phyloP scores from a whole-genome alignment of 345 rosid species.

The Clausena lansium region DNA sequence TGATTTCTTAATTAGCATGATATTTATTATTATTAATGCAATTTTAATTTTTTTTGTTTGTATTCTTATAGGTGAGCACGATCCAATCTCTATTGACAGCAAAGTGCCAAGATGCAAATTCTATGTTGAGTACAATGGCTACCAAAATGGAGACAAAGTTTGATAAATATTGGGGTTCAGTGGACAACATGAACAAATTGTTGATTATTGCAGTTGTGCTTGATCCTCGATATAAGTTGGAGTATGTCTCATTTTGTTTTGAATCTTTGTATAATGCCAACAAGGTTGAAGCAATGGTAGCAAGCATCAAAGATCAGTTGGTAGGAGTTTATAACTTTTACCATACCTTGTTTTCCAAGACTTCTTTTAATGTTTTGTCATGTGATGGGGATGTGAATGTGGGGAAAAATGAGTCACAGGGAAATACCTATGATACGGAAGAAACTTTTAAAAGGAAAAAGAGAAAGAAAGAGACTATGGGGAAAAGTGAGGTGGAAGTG shows the following conservation, averaged over 20 bases:
- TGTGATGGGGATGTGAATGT: neutral
- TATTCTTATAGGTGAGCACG: neutral
- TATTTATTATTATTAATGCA: no score
- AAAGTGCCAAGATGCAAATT: neutral
- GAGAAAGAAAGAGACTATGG: neutral
- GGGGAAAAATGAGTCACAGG: neutral
- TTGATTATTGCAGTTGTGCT: neutral
- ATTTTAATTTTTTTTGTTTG: no score
- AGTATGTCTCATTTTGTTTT: neutral
- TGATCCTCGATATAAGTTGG: neutral
- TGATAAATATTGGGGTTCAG: no score
- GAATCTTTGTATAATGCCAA: neutral
- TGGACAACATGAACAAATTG: no score
- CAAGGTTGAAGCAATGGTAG: neutral
- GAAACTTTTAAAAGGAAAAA: neutral
- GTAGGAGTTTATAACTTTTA: no score
- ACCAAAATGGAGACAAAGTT: no score
- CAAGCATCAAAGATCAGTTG: neutral
- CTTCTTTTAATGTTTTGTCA: neutral
- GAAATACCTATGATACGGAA: neutral
- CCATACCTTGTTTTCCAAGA: neutral
- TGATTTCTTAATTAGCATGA: no score
- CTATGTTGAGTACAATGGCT: no score
- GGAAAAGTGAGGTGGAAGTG: no score
- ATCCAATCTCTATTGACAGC: neutral